Evolutionary conservation across 2,329 filamentous ascomycete species (phyloP), one percentile per base, ranked within the genome.

Genomic region (Triangularia verruculosa): DNA sequence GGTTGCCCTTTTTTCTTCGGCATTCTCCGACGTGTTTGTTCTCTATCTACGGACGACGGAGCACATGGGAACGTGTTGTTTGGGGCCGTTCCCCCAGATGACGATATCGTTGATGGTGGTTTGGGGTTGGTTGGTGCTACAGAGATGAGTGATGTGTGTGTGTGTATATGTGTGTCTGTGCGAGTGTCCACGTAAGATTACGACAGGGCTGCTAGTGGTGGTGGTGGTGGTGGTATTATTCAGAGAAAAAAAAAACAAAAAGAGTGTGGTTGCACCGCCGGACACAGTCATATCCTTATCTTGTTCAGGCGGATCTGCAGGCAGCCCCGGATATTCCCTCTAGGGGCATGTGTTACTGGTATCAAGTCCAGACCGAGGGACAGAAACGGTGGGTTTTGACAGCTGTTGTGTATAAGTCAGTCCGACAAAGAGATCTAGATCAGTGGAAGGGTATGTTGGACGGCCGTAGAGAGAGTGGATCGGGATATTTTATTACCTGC

Each of bases 331-430:
- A 32, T 32, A 32, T 32, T 32, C 30, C 13, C 5, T 32, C 11
- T 47, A 12, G 30, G 11, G 30, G 4, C 13, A n/a, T 39, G 39
- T 47, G 39, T 47, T 20, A 47, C 39, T 47, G 39, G 39, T 51
- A 58, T 32, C 27, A 53, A 43, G 47, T 13, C 25, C 24, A 28
- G 60, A 57, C 54, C 30, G 34, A 62, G 39, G 9, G 55, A 39
- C 53, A 17, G 20, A 25, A 47, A 47, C 39, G 39, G 39, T 34
- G 32, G 9, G 22, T 52, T 25, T 62, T 53, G 54, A 62, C 61
- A 58, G 61, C 61, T 34, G 61, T 15, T 2, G 61, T 58, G 61
- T 22, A 30, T n/a, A 17, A 54, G 61, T 53, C 39, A 61, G 17
- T 22, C 28, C 20, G 9, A 47, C 39, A 20, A n/a, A 47, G 34